Percentiles rank a stretch among this genome's conserved stretches.
phyloP scores from a whole-genome alignment of 208 protist species.

The Acanthamoeba triangularis region DNA sequence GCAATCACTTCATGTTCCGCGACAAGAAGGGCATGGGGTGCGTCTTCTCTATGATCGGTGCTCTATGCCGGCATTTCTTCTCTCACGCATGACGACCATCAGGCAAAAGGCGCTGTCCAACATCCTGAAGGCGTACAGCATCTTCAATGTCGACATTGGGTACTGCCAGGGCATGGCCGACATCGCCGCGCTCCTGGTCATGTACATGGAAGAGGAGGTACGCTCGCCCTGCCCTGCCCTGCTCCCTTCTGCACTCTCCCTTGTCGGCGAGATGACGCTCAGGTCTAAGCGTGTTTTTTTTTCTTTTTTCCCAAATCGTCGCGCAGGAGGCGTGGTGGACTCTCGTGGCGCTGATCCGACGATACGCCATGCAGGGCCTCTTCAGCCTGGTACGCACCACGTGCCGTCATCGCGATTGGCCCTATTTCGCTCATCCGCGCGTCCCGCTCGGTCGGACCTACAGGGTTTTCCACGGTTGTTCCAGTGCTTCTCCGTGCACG shows the following conservation, averaged over 20 bases:
- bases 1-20: constrained; percentile 49
- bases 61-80: background rate
- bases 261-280: no score
- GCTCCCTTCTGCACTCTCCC: no score
- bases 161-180: constrained; percentile 82
- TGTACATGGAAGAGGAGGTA: constrained; percentile 75
- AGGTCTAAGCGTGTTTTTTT: background rate
- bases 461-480: constrained; percentile 29
- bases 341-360: background rate
- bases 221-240: no score
- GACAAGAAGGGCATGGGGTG: constrained; percentile 30
- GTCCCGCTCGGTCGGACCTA: background rate
- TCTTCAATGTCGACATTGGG: constrained; percentile 74
- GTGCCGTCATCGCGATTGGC: background rate
- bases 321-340: constrained; percentile 19
- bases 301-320: background rate
- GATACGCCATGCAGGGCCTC: constrained; percentile 10
- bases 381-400: background rate
- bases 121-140: constrained; percentile 71
- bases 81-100: background rate
- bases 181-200: constrained; percentile 62
- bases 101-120: constrained; percentile 44
- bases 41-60: background rate
- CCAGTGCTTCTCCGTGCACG: constrained; percentile 24
- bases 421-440: background rate